Evolutionary conservation across 768 basidiomycete genomes (phyloP).

Genomic region (Amanita subjunquillea): DNA sequence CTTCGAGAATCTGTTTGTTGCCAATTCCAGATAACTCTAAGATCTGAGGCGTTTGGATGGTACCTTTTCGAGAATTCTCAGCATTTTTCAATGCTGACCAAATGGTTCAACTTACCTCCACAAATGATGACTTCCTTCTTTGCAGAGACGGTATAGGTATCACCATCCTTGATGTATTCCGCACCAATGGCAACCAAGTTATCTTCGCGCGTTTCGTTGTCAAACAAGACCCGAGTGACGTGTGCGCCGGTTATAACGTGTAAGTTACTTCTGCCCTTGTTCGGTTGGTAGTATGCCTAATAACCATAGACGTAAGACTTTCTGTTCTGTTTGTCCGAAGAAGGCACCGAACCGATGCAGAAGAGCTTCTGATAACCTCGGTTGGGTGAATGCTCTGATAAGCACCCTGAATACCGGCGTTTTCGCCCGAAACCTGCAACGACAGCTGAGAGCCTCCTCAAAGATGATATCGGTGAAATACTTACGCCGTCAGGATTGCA

Average conservation of each 20-base stretch:
- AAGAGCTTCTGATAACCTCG: conserved; percentile 1
- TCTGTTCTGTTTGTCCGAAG: background rate
- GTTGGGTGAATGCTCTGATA: conserved; percentile 1
- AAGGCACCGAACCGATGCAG: background rate
- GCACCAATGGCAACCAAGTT: background rate
- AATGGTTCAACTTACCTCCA: conserved; percentile 12
- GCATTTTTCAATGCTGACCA: background rate
- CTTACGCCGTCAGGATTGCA: background rate
- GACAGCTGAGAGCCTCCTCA: background rate
- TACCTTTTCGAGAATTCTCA: conserved; percentile 7
- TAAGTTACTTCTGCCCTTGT: conserved; percentile 16
- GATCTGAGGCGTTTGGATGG: conserved; percentile 21
- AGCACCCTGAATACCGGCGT: background rate
- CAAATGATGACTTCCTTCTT: conserved; percentile 25
- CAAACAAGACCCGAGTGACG: conserved; percentile 6
- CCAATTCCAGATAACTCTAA: conserved; percentile 37
- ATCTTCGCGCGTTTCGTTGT: background rate
- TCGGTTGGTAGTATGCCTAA: conserved; percentile 17
- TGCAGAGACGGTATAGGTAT: conserved; percentile 11
- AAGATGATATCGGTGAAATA: background rate
- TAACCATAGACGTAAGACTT: background rate
- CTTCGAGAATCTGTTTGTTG: conserved; percentile 18
- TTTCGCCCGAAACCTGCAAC: background rate
- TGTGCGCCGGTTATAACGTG: conserved; percentile 16
- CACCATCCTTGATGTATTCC: background rate